A percentile compares a stretch with the other conserved stretches of the same genome.
Conservation (phyloP, 441 rosid genomes). For the Populus hybrid region DNA sequence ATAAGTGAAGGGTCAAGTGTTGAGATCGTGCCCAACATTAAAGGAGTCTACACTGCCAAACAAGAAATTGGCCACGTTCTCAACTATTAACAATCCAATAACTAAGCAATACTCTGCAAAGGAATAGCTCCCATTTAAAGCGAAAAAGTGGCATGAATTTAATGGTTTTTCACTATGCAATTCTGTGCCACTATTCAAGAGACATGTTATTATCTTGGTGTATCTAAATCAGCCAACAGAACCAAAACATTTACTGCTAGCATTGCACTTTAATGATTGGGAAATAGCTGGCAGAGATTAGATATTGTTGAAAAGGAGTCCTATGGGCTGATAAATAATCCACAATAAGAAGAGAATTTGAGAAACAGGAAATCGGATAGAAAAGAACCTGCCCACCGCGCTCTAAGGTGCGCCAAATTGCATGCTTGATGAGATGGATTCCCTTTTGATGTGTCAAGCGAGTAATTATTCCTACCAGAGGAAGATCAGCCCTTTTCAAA, state of each 20-base stretch:
- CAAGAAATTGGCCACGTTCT: not conserved
- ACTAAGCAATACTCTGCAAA: not conserved
- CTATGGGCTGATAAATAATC: not conserved
- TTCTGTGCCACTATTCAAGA: not conserved
- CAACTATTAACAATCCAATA: not conserved
- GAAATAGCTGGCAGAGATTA: not conserved
- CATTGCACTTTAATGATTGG: not conserved
- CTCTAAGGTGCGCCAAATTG: slow-evolving; percentile 78
- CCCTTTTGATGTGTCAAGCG: slow-evolving; percentile 99
- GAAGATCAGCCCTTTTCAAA: slow-evolving; percentile 58
- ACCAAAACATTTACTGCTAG: not conserved
- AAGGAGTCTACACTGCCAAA: not conserved
- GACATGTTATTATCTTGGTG: not conserved
- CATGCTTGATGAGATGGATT: slow-evolving; percentile 91
- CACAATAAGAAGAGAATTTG: not conserved
- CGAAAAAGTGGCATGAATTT: not conserved
- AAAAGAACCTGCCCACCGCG: slow-evolving; percentile 75
- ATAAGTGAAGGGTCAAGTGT: not conserved
- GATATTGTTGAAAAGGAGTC: not conserved
- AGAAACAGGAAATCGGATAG: not conserved
- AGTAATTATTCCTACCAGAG: slow-evolving; percentile 78
- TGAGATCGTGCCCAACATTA: not conserved
- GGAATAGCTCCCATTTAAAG: not conserved
- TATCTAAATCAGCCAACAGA: not conserved
- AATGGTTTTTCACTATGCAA: not conserved